phyloP scores from a whole-genome alignment of 164 flowering plant genomes.

The Vitis riparia region DNA sequence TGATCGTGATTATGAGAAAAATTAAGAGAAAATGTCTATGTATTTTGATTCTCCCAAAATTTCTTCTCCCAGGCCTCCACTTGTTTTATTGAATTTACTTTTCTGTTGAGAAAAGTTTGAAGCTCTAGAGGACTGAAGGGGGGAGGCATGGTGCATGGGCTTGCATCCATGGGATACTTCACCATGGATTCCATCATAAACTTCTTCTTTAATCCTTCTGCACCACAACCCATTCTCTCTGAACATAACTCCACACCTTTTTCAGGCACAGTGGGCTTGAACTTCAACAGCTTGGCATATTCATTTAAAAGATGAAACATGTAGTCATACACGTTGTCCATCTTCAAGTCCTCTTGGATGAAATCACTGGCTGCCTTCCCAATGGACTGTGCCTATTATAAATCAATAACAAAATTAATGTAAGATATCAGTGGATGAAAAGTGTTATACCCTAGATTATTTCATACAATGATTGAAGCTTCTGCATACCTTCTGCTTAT shows the following conservation, averaged over 20 bases:
- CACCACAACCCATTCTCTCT: constrained; percentile 54
- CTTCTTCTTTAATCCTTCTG: constrained; percentile 34
- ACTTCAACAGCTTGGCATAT: constrained; percentile 59
- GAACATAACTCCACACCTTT: constrained; percentile 48
- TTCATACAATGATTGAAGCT: too few species aligned
- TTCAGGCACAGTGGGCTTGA: constrained; percentile 43
- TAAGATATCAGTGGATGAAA: background rate
- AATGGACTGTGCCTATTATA: constrained; percentile 51
- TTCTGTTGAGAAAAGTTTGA: constrained; percentile 19
- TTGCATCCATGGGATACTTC: constrained; percentile 32
- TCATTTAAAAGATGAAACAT: constrained; percentile 67
- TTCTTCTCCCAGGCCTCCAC: constrained; percentile 51
- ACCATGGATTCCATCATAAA: constrained; percentile 57
- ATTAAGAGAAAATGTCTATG: background rate
- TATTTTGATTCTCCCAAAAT: constrained; percentile 26
- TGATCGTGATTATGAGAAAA: background rate
- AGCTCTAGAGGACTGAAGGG: constrained; percentile 41
- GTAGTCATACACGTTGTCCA: constrained; percentile 71
- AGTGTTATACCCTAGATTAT: too few species aligned
- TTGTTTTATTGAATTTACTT: constrained; percentile 28
- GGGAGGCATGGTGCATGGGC: constrained; percentile 56
- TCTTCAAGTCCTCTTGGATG: constrained; percentile 51
- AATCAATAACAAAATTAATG: background rate
- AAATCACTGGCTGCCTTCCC: constrained; percentile 59
- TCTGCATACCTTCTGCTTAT: constrained; percentile 41